These are phyloP conservation scores for Aechmea fasciata DNA, from an alignment of 176 grass and related monocot genomes.

Conservation along the genomic window DNA sequence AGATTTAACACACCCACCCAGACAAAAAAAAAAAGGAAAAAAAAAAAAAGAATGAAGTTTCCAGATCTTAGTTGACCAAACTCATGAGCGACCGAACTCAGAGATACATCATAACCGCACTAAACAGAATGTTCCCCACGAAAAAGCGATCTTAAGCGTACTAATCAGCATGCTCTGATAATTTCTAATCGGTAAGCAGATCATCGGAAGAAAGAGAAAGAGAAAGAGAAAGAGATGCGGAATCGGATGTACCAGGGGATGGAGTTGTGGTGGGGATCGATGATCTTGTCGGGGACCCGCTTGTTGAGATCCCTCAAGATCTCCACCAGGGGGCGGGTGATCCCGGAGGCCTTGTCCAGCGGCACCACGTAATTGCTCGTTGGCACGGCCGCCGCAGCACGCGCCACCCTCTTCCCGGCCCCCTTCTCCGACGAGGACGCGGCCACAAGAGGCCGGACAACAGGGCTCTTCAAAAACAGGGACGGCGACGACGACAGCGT, in stretches of 20 bases:
- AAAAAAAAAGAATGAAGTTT: too few species aligned
- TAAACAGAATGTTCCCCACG: too few species aligned
- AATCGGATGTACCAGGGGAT: conserved; percentile 43
- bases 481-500: background rate
- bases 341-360: conserved; percentile 55
- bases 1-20: too few species aligned
- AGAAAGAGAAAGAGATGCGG: too few species aligned
- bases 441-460: conserved; percentile 5
- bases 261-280: conserved; percentile 26
- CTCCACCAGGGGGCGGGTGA: conserved; percentile 76
- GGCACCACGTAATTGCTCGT: conserved; percentile 67
- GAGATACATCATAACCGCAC: too few species aligned
- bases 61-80: too few species aligned
- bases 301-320: conserved; percentile 96
- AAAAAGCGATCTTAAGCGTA: too few species aligned
- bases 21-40: too few species aligned
- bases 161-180: too few species aligned
- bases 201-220: too few species aligned
- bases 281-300: conserved; percentile 74
- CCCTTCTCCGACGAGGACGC: conserved; percentile 9
- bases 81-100: too few species aligned
- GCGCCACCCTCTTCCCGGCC: conserved; percentile 7
- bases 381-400: conserved; percentile 12
- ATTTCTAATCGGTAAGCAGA: too few species aligned
- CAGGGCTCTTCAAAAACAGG: background rate